Conservation (phyloP, 2,329 filamentous ascomycete genomes). For the Penicillium aurantiogriseum region DNA sequence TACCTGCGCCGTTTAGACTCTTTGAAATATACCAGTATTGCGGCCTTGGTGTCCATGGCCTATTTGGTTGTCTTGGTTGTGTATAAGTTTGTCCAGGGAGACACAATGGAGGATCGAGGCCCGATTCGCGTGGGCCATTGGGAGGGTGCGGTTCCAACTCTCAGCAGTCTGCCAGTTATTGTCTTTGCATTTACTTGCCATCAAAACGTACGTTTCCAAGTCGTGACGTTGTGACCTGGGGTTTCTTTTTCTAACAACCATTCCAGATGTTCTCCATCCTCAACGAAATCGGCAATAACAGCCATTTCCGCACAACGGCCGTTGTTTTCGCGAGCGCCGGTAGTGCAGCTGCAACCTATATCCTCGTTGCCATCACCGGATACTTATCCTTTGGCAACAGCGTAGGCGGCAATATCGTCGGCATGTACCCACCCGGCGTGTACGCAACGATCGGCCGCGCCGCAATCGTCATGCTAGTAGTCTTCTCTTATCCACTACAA, state of each 20-base stretch:
- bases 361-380: constrained; percentile 89
- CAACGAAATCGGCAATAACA: constrained; percentile 88
- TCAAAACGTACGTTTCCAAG: constrained; percentile 70
- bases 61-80: constrained; percentile 92
- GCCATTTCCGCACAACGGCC: constrained; percentile 70
- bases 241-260: constrained; percentile 13
- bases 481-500: constrained; percentile 94
- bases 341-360: constrained; percentile 79
- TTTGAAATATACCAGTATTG: constrained; percentile 91
- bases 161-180: constrained; percentile 89
- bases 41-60: constrained; percentile 87
- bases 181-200: constrained; percentile 99
- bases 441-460: constrained; percentile 90
- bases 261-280: constrained; percentile 94
- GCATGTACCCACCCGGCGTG: constrained; percentile 77
- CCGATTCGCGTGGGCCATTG: constrained; percentile 74
- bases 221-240: background rate
- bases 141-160: constrained; percentile 72
- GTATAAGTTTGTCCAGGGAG: constrained; percentile 79
- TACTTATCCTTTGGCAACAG: constrained; percentile 93
- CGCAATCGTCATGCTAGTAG: constrained; percentile 92
- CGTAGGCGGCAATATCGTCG: constrained; percentile 87
- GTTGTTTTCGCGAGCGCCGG: constrained; percentile 85
- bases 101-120: constrained; percentile 71
- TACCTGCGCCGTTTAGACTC: constrained; percentile 91